Conservation (phyloP, 345 rosid species). For the Euphorbia tirucalli region DNA sequence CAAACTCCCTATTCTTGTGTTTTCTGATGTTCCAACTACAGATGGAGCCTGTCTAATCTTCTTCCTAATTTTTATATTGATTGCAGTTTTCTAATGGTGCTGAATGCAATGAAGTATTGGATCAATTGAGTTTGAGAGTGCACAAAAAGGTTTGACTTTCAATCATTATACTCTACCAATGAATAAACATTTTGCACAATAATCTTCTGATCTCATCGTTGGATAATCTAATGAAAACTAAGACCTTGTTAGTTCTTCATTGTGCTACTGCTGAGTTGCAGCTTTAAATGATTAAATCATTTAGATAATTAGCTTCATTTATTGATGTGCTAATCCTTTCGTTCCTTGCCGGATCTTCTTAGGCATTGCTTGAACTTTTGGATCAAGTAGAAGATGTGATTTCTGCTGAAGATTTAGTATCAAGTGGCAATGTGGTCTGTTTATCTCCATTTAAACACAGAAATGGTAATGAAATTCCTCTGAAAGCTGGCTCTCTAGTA, state of each 20-base stretch:
- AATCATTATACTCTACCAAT: neutral
- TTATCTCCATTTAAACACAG: constrained; percentile 38
- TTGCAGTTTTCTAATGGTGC: constrained; percentile 42
- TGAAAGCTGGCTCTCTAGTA: constrained; percentile 16
- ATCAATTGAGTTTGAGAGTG: constrained; percentile 44
- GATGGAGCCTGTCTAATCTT: neutral
- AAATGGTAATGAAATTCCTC: constrained; percentile 26
- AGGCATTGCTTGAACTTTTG: constrained; percentile 87
- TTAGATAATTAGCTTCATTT: neutral
- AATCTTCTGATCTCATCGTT: neutral
- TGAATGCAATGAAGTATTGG: constrained; percentile 43
- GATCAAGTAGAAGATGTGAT: constrained; percentile 96
- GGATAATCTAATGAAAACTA: neutral
- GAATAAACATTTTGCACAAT: neutral
- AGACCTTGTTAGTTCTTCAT: neutral
- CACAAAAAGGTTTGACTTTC: constrained; percentile 70
- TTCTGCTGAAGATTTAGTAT: constrained; percentile 55
- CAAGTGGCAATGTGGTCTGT: constrained; percentile 31
- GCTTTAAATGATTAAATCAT: neutral
- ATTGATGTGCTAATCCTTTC: neutral
- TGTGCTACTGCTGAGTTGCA: neutral
- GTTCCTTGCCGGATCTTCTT: constrained; percentile 19
- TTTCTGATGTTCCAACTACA: neutral
- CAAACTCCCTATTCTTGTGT: neutral
- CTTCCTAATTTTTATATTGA: constrained; percentile 11